Evolutionary conservation across 345 rosid genomes (phyloP).

Genomic region (Acer negundo): DNA sequence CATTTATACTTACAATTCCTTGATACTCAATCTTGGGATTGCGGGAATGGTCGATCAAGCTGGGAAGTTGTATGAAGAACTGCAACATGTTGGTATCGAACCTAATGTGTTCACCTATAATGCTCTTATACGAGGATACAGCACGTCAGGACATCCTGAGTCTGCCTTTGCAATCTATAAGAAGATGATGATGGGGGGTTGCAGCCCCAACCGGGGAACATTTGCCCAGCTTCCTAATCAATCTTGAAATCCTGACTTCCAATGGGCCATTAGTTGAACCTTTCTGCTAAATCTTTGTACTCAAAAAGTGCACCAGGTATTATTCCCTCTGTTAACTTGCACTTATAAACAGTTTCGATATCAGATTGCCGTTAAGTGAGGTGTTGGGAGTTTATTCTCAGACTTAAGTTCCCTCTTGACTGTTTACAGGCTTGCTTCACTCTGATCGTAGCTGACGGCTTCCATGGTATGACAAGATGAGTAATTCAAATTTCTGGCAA

Average conservation of each 20-base stretch:
- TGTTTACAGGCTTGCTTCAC: conserved; percentile 4
- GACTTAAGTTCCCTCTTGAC: neutral
- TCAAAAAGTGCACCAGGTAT: conserved; percentile 16
- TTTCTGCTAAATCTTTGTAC: conserved; percentile 6
- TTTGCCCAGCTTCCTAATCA: conserved; percentile 85
- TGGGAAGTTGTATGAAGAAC: conserved; percentile 57
- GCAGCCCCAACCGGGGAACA: conserved; percentile 79
- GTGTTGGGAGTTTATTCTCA: conserved; percentile 2
- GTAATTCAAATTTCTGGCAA: neutral
- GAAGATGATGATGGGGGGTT: conserved; percentile 81
- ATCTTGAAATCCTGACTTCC: conserved; percentile 13
- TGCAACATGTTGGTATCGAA: conserved; percentile 62
- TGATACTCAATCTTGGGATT: conserved; percentile 67
- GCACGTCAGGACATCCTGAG: conserved; percentile 64
- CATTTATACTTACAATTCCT: conserved; percentile 80
- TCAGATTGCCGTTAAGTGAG: neutral
- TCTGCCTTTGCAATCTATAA: conserved; percentile 75
- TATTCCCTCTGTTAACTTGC: conserved; percentile 1
- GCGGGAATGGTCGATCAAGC: conserved; percentile 75
- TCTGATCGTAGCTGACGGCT: neutral
- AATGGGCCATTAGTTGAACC: neutral
- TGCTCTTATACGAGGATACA: conserved; percentile 78
- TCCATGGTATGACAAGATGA: neutral
- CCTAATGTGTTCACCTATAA: conserved; percentile 87
- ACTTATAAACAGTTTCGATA: neutral